Percentiles rank a stretch among this genome's conserved stretches.
phyloP scores from a whole-genome alignment of 331 rosid genomes.

The Quercus lobata region DNA sequence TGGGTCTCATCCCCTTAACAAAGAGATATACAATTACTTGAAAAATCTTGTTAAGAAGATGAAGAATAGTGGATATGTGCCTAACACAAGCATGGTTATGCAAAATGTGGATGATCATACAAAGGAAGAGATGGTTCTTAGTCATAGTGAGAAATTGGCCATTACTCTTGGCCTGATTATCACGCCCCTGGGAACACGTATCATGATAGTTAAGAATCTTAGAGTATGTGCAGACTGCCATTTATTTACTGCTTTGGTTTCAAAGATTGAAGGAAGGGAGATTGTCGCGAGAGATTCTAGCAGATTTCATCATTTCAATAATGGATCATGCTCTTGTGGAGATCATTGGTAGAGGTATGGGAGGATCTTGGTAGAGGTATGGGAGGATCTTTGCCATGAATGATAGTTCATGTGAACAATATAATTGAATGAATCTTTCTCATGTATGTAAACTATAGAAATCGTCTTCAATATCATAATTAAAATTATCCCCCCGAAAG shows the following conservation, averaged over 20 bases:
- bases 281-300: slow-evolving; percentile 25
- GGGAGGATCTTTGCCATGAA: background rate
- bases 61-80: slow-evolving; percentile 22
- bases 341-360: slow-evolving; percentile 17
- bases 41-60: slow-evolving; percentile 8
- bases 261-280: slow-evolving; percentile 25
- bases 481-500: too few relatives aligned
- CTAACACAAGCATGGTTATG: slow-evolving; percentile 24
- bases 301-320: slow-evolving; percentile 26
- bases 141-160: slow-evolving; percentile 25
- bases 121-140: slow-evolving; percentile 18
- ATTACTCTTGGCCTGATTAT: slow-evolving; percentile 19
- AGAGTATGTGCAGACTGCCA: slow-evolving; percentile 20
- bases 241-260: slow-evolving; percentile 6
- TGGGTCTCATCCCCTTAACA: slow-evolving; percentile 20
- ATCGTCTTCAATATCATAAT: too few relatives aligned
- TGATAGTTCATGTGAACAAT: background rate
- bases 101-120: slow-evolving; percentile 16
- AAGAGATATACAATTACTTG: slow-evolving; percentile 15
- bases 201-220: slow-evolving; percentile 24
- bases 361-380: slow-evolving; percentile 10
- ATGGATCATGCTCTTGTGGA: slow-evolving; percentile 24
- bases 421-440: background rate
- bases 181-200: slow-evolving; percentile 2
- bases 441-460: too few relatives aligned